These are phyloP conservation scores for Fusarium verticillioides DNA, from an alignment of 2,329 filamentous ascomycete genomes.

Conservation along the genomic window DNA sequence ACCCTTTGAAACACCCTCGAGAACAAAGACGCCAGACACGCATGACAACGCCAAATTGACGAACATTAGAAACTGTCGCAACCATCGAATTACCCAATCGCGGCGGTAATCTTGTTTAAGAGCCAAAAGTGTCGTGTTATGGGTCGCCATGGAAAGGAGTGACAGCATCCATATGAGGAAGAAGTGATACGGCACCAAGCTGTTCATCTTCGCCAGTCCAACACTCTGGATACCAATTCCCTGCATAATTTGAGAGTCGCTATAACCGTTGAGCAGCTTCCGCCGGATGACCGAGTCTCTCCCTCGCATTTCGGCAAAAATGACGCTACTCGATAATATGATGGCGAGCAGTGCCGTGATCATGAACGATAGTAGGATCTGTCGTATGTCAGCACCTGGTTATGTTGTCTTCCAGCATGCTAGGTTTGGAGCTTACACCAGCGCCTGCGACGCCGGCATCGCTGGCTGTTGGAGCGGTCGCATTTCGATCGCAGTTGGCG, in stretches of 20 bases:
- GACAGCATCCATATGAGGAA: constrained; percentile 77
- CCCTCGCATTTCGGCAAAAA: constrained; percentile 63
- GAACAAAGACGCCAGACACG: constrained; percentile 65
- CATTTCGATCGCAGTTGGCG: constrained; percentile 70
- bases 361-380: constrained; percentile 70
- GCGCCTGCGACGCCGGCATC: constrained; percentile 66
- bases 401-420: background rate
- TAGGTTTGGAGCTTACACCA: constrained; percentile 59
- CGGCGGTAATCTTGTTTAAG: constrained; percentile 73
- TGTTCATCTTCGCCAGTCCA: constrained; percentile 67
- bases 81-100: constrained; percentile 74
- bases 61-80: constrained; percentile 74
- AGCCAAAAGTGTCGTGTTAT: constrained; percentile 72
- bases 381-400: constrained; percentile 9
- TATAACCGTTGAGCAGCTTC: constrained; percentile 73
- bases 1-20: constrained; percentile 64
- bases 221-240: constrained; percentile 75
- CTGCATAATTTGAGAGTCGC: constrained; percentile 75
- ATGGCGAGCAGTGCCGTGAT: constrained; percentile 70
- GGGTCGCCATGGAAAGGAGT: constrained; percentile 71
- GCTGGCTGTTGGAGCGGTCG: constrained; percentile 54
- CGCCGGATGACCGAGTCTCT: constrained; percentile 65
- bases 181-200: constrained; percentile 74
- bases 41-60: constrained; percentile 70
- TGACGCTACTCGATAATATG: constrained; percentile 64